phyloP scores from a whole-genome alignment of 2,329 filamentous ascomycete species.

The Ophiostoma fasciatum region DNA sequence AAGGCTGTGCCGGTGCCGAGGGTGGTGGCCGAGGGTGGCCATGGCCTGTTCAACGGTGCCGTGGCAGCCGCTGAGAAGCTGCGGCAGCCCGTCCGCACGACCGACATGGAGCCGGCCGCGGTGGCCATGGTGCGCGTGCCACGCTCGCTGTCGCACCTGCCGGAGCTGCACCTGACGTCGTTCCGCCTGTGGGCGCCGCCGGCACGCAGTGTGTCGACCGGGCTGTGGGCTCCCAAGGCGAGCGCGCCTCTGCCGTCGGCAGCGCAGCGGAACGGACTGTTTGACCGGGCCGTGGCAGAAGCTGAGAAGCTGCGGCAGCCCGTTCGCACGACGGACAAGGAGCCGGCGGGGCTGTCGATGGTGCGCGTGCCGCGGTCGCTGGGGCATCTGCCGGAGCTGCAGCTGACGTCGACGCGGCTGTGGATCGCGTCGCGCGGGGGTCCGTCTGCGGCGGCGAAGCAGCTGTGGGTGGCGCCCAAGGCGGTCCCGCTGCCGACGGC shows the following conservation, averaged over 20 bases:
- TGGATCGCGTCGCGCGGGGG: not conserved
- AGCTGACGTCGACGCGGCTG: not conserved
- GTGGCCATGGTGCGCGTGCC: conserved; percentile 16
- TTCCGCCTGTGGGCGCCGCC: conserved; percentile 15
- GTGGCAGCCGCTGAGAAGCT: conserved; percentile 6
- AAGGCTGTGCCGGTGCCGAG: not conserved
- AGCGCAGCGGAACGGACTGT: too few species aligned
- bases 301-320: too few species aligned
- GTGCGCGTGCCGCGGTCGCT: too few species aligned
- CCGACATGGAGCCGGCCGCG: conserved; percentile 14
- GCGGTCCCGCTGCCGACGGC: too few species aligned
- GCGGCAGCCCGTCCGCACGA: conserved; percentile 9
- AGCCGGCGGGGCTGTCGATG: not conserved
- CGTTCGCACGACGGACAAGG: not conserved
- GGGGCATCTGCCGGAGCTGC: too few species aligned
- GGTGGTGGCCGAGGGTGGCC: conserved; percentile 2
- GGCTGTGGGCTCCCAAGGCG: not conserved
- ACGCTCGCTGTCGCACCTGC: conserved; percentile 13
- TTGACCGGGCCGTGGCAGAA: too few species aligned
- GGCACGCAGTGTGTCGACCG: too few species aligned
- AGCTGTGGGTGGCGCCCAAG: not conserved
- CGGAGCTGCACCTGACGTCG: conserved; percentile 16
- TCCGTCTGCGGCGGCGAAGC: not conserved
- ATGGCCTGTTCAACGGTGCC: too few species aligned
- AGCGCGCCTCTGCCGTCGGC: conserved; percentile 2